These are phyloP conservation scores for Trypanosoma congolense DNA, from an alignment of 208 protist species.

Conservation along the genomic window DNA sequence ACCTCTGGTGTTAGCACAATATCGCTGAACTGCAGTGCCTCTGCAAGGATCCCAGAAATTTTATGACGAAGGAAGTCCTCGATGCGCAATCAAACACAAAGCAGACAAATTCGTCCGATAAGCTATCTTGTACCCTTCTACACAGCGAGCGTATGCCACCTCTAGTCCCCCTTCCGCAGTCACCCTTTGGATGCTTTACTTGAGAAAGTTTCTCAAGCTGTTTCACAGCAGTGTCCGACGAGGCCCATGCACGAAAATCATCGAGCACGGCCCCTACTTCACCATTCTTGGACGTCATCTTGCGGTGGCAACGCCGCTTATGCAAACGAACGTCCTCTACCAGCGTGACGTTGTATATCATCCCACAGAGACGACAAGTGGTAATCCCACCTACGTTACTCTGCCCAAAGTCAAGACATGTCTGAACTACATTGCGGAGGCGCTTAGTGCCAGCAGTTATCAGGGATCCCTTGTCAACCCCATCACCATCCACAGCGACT, in stretches of 20 bases:
- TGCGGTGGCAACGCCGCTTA: conserved; percentile 26
- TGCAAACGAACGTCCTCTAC: conserved; percentile 50
- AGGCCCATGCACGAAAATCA: neutral
- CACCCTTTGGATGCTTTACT: neutral
- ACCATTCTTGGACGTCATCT: neutral
- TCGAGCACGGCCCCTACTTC: neutral
- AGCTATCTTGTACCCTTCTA: neutral
- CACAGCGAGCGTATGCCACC: conserved; percentile 1
- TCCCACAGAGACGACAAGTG: conserved; percentile 46
- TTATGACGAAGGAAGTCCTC: too few species aligned
- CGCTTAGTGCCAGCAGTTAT: neutral
- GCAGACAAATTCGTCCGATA: conserved; percentile 8
- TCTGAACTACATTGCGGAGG: conserved; percentile 27
- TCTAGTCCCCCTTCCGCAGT: neutral
- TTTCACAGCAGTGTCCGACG: neutral
- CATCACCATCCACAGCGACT: too few species aligned
- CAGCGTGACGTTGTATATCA: conserved; percentile 45
- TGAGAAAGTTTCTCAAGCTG: neutral
- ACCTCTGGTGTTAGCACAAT: conserved; percentile 18
- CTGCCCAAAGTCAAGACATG: conserved; percentile 73
- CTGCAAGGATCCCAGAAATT: too few species aligned
- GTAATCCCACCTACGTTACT: conserved; percentile 17
- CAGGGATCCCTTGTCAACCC: neutral
- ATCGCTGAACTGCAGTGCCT: conserved; percentile 35
- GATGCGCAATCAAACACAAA: conserved; percentile 21